These are phyloP conservation scores for Termitomyces sp. DNA, from an alignment of 1,284 basidiomycete species.

Conservation along the genomic window DNA sequence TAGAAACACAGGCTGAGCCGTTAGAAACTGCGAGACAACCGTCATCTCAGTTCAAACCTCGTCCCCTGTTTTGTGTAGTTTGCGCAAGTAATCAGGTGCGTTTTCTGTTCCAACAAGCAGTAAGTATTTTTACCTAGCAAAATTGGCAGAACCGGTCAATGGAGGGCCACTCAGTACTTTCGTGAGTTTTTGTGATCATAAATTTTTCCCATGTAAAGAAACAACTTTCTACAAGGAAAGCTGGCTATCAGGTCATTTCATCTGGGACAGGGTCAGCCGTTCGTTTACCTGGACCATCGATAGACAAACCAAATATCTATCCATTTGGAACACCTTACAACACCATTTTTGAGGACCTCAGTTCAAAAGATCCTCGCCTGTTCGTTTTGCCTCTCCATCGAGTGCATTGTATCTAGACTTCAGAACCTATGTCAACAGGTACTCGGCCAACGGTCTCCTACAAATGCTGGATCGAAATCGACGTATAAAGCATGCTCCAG, in stretches of 20 bases:
- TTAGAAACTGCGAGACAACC: not conserved
- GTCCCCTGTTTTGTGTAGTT: slow-evolving; percentile 92
- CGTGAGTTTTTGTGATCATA: slow-evolving; percentile 47
- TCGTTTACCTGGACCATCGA: slow-evolving; percentile 90
- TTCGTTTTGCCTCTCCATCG: slow-evolving; percentile 37
- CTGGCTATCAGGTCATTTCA: slow-evolving; percentile 88
- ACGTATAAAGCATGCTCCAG: slow-evolving; percentile 87
- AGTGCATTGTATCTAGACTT: not conserved
- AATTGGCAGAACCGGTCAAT: slow-evolving; percentile 88
- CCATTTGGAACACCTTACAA: slow-evolving; percentile 98
- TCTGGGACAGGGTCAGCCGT: slow-evolving; percentile 97
- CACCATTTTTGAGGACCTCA: slow-evolving; percentile 91
- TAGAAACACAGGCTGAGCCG: not conserved
- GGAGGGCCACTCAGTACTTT: slow-evolving; percentile 93
- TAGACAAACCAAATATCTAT: slow-evolving; percentile 98
- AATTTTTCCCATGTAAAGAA: not conserved
- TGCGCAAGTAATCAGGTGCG: slow-evolving; percentile 95
- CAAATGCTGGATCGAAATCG: slow-evolving; percentile 98
- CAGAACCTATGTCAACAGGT: slow-evolving; percentile 43
- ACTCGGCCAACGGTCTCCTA: slow-evolving; percentile 93
- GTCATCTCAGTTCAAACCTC: slow-evolving; percentile 42
- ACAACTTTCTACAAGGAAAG: slow-evolving; percentile 50
- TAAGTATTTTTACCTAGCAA: not conserved
- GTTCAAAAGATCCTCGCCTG: slow-evolving; percentile 80
- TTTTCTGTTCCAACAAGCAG: slow-evolving; percentile 14